Evolutionary conservation across 306 rosid species (phyloP).

Genomic region (Vachellia collinsii): DNA sequence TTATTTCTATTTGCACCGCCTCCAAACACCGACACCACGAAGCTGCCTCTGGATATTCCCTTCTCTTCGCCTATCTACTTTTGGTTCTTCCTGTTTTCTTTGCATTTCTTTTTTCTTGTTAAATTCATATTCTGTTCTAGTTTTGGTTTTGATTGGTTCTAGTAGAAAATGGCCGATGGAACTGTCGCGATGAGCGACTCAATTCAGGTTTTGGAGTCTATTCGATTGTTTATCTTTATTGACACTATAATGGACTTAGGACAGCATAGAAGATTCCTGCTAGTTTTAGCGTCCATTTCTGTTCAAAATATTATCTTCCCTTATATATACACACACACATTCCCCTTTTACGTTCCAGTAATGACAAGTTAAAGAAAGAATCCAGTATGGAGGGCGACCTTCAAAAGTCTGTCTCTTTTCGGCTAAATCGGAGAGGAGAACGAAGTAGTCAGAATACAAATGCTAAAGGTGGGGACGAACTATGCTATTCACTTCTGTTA

Average conservation of each 20-base stretch:
- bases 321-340: not conserved
- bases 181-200: constrained; percentile 25
- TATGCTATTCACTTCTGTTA: not conserved
- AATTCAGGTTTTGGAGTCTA: constrained; percentile 20
- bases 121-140: not conserved
- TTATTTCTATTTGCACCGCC: not conserved
- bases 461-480: constrained; percentile 37
- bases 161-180: not conserved
- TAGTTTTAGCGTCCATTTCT: constrained; percentile 5
- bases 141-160: constrained; percentile 30
- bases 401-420: constrained; percentile 45
- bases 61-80: constrained; percentile 17
- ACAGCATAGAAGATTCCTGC: not conserved
- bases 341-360: constrained; percentile 24
- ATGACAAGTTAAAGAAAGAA: constrained; percentile 42
- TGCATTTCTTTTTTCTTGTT: not conserved
- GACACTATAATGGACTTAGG: not conserved
- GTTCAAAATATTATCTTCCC: constrained; percentile 9
- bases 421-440: constrained; percentile 54
- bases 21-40: not conserved
- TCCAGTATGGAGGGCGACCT: constrained; percentile 48
- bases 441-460: constrained; percentile 41
- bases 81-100: constrained; percentile 34
- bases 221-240: constrained; percentile 19
- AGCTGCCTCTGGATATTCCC: not conserved